Percentiles rank a stretch among this genome's conserved stretches.
Evolutionary conservation across 2,329 filamentous ascomycete species (phyloP).

Genomic region (Ophiocordyceps sinensis): DNA sequence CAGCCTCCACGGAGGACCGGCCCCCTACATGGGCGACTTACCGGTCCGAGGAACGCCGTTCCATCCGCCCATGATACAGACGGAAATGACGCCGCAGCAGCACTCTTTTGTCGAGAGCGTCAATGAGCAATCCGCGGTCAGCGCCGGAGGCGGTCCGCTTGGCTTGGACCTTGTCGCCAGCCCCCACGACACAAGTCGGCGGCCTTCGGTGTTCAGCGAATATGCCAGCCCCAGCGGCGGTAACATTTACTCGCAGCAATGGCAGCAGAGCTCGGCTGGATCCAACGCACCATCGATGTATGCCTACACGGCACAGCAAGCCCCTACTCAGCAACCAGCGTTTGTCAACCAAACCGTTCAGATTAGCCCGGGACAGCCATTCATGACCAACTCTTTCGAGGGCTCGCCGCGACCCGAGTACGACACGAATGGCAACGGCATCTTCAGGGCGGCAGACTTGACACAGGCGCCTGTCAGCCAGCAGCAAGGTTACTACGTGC

Average conservation of each 20-base stretch:
- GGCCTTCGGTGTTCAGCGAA: constrained; percentile 32
- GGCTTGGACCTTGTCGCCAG: constrained; percentile 30
- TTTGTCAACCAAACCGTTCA: constrained; percentile 18
- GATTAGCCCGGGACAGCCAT: constrained; percentile 17
- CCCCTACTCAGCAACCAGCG: constrained; percentile 13
- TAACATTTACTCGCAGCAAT: constrained; percentile 26
- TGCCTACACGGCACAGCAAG: constrained; percentile 26
- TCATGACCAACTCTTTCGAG: constrained; percentile 20
- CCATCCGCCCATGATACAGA: constrained; percentile 22
- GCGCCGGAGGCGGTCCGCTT: constrained; percentile 18
- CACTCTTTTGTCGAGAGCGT: constrained; percentile 26
- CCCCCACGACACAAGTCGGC: constrained; percentile 29
- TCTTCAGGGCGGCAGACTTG: constrained; percentile 19
- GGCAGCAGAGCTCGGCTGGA: constrained; percentile 28
- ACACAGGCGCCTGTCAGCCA: constrained; percentile 13
- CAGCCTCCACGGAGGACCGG: constrained; percentile 15
- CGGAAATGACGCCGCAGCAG: constrained; percentile 26
- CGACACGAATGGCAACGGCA: constrained; percentile 13
- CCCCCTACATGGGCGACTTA: constrained; percentile 26
- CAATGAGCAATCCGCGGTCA: constrained; percentile 18
- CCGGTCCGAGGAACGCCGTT: constrained; percentile 28
- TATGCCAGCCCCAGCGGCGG: constrained; percentile 24
- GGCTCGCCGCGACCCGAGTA: constrained; percentile 17
- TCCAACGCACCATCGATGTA: constrained; percentile 29
- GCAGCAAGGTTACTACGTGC: constrained; percentile 18